Evolutionary conservation across 2,329 filamentous ascomycete species (phyloP), one percentile per base, ranked within the genome.

Genomic region (Ascochyta fabae): DNA sequence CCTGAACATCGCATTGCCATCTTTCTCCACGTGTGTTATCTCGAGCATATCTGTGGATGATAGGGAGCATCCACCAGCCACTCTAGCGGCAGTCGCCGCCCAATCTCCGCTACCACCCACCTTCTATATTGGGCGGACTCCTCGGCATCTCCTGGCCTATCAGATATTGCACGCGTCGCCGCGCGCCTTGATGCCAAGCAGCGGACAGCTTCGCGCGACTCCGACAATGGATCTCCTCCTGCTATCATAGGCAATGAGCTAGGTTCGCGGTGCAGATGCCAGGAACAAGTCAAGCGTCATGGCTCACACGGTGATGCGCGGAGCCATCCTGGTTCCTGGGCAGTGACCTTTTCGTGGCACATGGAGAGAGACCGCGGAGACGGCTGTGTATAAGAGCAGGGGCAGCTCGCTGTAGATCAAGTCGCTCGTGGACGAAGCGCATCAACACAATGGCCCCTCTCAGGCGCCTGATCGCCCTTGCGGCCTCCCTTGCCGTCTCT

Each of bases 401-500:
- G 43, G 47, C 29, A 41, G 41, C 53, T 51, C 40, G 41, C 42
- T 26, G 53, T 38, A 23, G 53, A 51, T 39, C 24, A 16, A 19
- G 3, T 27, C 47, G 42, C 39, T 42, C 47, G 53, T 56, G 47
- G 42, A 56, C 47, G 33, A 51, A 51, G 53, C 48, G 33, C 15
- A 47, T 43, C 43, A 42, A 35, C 39, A 47, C 36, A 56, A 66
- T 65, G 64, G 55, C 55, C 39, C 35, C 56, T n/a, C 12, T 67
- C 9, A 49, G 58, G 19, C 56, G 56, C 34, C 42, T 67, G 46
- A 44, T 66, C 16, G 59, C 62, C 35, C 41, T 67, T 23, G 61
- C 62, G 38, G 59, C 64, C 22, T 61, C 58, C 10, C 41, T 61
- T 27, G 61, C 58, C 27, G 46, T 60, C 15, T 59, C 61, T 2